phyloP scores from a whole-genome alignment of 768 basidiomycete genomes.

The Lactarius hatsudake region DNA sequence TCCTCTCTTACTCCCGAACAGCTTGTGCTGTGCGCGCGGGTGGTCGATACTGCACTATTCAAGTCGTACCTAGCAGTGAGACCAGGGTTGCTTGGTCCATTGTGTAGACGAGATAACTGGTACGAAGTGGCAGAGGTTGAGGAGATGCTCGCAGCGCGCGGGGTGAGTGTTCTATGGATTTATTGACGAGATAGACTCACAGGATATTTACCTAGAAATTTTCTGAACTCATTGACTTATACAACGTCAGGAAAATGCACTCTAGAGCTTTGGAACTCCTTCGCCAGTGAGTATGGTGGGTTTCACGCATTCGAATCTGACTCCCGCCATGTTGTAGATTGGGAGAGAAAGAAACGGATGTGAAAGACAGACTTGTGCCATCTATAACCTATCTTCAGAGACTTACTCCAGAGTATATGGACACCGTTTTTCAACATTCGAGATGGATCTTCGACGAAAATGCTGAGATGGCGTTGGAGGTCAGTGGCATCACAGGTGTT shows the following conservation, averaged over 20 bases:
- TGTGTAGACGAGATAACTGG: conserved; percentile 94
- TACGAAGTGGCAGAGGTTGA: conserved; percentile 96
- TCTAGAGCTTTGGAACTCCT: conserved; percentile 79
- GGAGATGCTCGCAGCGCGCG: conserved; percentile 72
- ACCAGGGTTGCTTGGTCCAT: conserved; percentile 75
- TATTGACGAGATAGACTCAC: not conserved
- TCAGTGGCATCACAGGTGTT: conserved; percentile 29
- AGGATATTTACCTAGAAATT: conserved; percentile 62
- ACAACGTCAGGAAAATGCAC: conserved; percentile 96
- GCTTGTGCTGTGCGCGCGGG: conserved; percentile 83
- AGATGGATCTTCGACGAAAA: conserved; percentile 84
- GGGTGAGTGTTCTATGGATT: conserved; percentile 47
- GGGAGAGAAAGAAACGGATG: conserved; percentile 72
- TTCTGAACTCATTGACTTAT: conserved; percentile 85
- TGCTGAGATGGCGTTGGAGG: conserved; percentile 73
- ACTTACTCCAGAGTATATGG: conserved; percentile 76
- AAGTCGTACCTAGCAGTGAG: conserved; percentile 85
- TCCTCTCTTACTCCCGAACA: conserved; percentile 76
- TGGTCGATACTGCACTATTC: conserved; percentile 93
- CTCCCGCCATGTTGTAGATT: conserved; percentile 46
- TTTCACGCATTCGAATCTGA: not conserved
- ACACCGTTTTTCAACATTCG: conserved; percentile 78
- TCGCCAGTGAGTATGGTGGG: conserved; percentile 60
- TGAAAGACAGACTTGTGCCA: conserved; percentile 74
- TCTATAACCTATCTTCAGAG: conserved; percentile 90